Evolutionary conservation across 164 flowering plant species (phyloP).

Genomic region (Platanus orientalis): DNA sequence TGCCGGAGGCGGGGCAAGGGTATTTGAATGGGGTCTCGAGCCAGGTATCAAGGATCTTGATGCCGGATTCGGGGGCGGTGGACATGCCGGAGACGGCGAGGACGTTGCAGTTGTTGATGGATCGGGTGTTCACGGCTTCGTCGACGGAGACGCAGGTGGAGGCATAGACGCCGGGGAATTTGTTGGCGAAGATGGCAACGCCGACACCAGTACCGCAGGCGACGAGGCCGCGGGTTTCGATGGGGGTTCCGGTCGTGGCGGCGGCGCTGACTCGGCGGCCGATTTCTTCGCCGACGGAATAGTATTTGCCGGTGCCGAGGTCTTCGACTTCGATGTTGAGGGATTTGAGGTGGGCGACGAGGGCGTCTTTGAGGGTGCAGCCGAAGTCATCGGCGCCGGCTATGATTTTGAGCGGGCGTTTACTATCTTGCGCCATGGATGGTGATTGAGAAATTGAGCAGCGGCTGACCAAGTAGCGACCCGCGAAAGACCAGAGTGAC

Average conservation of each 20-base stretch:
- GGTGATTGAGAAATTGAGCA: too few species aligned
- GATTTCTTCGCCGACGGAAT: conserved; percentile 72
- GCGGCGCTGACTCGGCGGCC: conserved; percentile 65
- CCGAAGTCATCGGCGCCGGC: conserved; percentile 88
- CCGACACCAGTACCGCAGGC: conserved; percentile 96
- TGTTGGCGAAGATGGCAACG: conserved; percentile 91
- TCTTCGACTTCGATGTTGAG: conserved; percentile 80
- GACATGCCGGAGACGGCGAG: conserved; percentile 79
- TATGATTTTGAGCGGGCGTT: conserved; percentile 49
- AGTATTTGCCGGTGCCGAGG: conserved; percentile 80
- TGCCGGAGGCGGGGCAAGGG: conserved; percentile 76
- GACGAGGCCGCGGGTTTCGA: conserved; percentile 71
- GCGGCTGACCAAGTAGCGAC: too few species aligned
- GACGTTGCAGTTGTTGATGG: conserved; percentile 90
- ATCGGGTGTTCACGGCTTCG: conserved; percentile 72
- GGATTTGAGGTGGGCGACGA: conserved; percentile 70
- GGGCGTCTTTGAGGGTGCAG: conserved; percentile 60
- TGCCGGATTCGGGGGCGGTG: conserved; percentile 52
- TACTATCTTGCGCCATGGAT: conserved; percentile 18
- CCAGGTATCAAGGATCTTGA: conserved; percentile 61
- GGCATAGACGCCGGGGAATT: conserved; percentile 82
- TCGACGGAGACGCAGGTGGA: conserved; percentile 59
- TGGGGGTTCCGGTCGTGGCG: conserved; percentile 10
- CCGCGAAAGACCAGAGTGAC: too few species aligned
- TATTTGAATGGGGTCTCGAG: conserved; percentile 75